These are phyloP conservation scores for Pichia kluyveri DNA, from an alignment of 805 yeast genomes.

Conservation along the genomic window DNA sequence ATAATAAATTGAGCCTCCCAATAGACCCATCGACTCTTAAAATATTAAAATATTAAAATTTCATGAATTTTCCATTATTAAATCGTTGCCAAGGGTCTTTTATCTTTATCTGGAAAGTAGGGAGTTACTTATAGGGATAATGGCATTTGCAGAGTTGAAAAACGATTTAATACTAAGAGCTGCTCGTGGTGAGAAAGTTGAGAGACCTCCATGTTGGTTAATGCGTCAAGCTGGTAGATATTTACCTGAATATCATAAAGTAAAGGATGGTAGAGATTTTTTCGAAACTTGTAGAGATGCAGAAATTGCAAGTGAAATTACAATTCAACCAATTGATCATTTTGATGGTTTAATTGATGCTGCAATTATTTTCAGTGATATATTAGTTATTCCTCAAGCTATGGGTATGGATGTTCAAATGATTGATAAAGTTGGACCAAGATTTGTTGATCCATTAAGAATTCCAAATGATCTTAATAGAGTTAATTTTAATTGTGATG, in stretches of 20 bases:
- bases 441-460: conserved; percentile 82
- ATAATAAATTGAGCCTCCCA: too few species aligned
- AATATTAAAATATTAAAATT: too few species aligned
- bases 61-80: too few species aligned
- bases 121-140: not conserved
- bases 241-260: conserved; percentile 84
- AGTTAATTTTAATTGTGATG: conserved; percentile 52
- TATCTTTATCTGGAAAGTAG: too few species aligned
- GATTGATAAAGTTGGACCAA: conserved; percentile 93
- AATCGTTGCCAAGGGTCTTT: too few species aligned
- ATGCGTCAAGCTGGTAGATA: conserved; percentile 99
- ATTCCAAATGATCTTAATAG: conserved; percentile 55
- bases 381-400: conserved; percentile 94
- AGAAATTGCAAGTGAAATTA: conserved; percentile 86
- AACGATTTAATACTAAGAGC: conserved; percentile 90
- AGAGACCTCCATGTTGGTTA: conserved; percentile 96
- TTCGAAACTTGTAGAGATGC: conserved; percentile 94
- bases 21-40: too few species aligned
- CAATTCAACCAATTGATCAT: conserved; percentile 91
- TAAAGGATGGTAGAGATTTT: conserved; percentile 77
- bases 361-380: conserved; percentile 93
- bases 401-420: conserved; percentile 93
- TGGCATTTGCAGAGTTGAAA: conserved; percentile 63
- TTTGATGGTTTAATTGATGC: conserved; percentile 89
- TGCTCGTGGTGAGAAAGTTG: conserved; percentile 82